Percentiles rank a stretch among this genome's conserved stretches.
Conservation (phyloP, 2,329 filamentous ascomycete species). For the Basipetospora sp. region DNA sequence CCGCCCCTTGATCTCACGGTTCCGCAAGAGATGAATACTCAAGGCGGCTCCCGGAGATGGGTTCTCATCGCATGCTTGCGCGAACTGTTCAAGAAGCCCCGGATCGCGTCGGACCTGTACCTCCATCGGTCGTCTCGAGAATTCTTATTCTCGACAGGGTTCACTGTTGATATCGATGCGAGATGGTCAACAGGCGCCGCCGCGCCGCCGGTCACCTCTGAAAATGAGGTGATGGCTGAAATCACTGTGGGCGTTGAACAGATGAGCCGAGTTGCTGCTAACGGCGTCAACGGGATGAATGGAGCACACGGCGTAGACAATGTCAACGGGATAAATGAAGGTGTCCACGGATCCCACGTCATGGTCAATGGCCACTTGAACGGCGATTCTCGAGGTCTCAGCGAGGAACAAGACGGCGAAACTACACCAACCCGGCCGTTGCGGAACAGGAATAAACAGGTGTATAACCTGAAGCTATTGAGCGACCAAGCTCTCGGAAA, state of each 20-base stretch:
- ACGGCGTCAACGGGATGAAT: constrained; percentile 9
- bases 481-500: constrained; percentile 40
- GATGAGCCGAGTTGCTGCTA: constrained; percentile 8
- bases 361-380: no score
- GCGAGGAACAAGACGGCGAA: constrained; percentile 31
- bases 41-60: constrained; percentile 5
- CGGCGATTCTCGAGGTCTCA: constrained; percentile 12
- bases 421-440: constrained; percentile 37
- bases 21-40: constrained; percentile 1
- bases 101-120: constrained; percentile 1
- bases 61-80: constrained; percentile 6
- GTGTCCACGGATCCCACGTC: no score
- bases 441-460: constrained; percentile 32
- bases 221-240: constrained; percentile 30
- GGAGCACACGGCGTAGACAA: neutral
- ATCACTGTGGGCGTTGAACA: constrained; percentile 27
- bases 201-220: constrained; percentile 11
- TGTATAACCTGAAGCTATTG: constrained; percentile 45
- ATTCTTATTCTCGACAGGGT: constrained; percentile 22
- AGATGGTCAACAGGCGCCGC: constrained; percentile 26
- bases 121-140: constrained; percentile 7
- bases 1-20: constrained; percentile 29
- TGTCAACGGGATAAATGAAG: no score
- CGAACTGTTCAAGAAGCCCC: constrained; percentile 6
- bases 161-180: constrained; percentile 33